phyloP scores from a whole-genome alignment of 495 filamentous ascomycete species.

The Penicillium mononematosum region DNA sequence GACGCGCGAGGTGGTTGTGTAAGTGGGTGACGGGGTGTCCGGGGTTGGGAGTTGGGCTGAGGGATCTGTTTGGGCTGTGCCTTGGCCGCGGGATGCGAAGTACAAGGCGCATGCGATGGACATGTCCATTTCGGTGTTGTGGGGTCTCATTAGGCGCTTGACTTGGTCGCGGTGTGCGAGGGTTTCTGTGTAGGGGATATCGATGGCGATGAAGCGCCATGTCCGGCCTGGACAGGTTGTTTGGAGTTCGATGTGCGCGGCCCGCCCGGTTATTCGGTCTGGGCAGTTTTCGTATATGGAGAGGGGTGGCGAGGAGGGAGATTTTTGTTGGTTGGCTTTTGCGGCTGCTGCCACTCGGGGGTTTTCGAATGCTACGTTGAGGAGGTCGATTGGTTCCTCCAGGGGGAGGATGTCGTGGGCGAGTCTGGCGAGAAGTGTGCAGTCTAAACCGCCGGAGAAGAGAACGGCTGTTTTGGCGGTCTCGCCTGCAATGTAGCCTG shows the following conservation, averaged over 20 bases:
- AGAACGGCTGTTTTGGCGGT: slow-evolving; percentile 69
- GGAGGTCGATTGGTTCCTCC: slow-evolving; percentile 72
- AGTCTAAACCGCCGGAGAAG: slow-evolving; percentile 94
- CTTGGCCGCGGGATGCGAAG: slow-evolving; percentile 82
- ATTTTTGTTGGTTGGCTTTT: slow-evolving; percentile 15
- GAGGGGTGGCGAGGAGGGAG: slow-evolving; percentile 18
- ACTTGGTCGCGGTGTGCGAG: slow-evolving; percentile 65
- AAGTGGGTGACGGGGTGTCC: slow-evolving; percentile 30
- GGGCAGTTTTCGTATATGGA: slow-evolving; percentile 78
- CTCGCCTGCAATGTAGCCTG: slow-evolving; percentile 27
- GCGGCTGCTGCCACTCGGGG: slow-evolving; percentile 60
- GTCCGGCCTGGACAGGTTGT: slow-evolving; percentile 65
- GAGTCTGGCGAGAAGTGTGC: slow-evolving; percentile 80
- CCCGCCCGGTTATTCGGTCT: slow-evolving; percentile 81
- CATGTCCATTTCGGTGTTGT: slow-evolving; percentile 98
- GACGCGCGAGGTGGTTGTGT: slow-evolving; percentile 73
- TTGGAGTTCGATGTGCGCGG: slow-evolving; percentile 70
- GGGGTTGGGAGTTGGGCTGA: background rate
- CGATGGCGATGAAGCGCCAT: slow-evolving; percentile 81
- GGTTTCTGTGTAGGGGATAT: slow-evolving; percentile 78
- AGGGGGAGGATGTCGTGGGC: slow-evolving; percentile 73
- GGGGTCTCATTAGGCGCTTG: slow-evolving; percentile 77
- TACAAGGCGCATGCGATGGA: slow-evolving; percentile 94
- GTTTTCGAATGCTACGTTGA: slow-evolving; percentile 98
- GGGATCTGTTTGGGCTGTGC: slow-evolving; percentile 29